Evolutionary conservation across 106 monocot species (phyloP), one percentile per base, ranked within the genome.

Genomic region (Alisma plantagoaquatica): DNA sequence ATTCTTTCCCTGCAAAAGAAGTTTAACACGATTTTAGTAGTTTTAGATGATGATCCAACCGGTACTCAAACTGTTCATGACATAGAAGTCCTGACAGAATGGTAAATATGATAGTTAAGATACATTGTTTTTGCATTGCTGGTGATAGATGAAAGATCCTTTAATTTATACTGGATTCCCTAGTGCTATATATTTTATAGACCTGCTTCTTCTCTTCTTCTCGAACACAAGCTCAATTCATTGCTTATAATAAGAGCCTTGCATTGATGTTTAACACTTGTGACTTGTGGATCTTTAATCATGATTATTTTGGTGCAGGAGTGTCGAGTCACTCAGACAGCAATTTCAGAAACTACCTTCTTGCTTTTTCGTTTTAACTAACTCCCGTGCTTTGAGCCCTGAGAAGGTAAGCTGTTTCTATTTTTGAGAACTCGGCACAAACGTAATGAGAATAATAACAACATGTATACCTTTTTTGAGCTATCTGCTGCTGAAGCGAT

Each of bases 21-120:
- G 59, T 41, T 43, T 57, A 66, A 70, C 42, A 88, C 78, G 32
- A 61, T 84, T 51, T 49, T 96, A 49, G 72, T 96, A 51, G 94
- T 96, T 38, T 69, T 96, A 54, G 94, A 96, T 69, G 94, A 96
- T 66, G 94, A 96, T 41, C 94, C 94, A 28, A 96, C 94, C 32
- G 94, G 94, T 47, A 96, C 94, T 41, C 94, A 96, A 73, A 96
- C 94, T 62, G 94, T 96, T 52, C 80, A 96, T 74, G 81, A 84
- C 65, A 76, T 88, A 33, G 81, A 96, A 69, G 94, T 88, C 51
- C 50, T 96, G 46, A 96, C 84, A 46, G 88, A 88, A 81, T 96
- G 94, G 94, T 88, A 73, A 43, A 10, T n/a, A n/a, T n/a, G n/a
- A n/a, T 32, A 19, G 53, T 46, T 28, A n/a, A 0, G 10, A 31